These are phyloP conservation scores for Puccinia brachypodii DNA, from an alignment of 1,284 basidiomycete species.

Conservation along the genomic window DNA sequence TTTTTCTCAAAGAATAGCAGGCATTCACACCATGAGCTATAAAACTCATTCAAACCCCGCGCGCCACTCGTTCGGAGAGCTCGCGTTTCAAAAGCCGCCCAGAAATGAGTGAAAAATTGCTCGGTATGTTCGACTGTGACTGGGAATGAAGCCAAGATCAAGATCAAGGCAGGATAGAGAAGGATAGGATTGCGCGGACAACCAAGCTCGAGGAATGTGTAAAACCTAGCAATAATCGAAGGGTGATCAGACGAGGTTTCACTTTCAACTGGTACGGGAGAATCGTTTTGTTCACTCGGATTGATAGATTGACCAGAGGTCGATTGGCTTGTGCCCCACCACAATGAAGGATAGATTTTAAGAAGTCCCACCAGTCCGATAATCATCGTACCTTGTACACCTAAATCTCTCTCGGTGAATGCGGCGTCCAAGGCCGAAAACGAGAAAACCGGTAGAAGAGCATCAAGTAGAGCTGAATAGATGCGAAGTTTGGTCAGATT, in stretches of 20 bases:
- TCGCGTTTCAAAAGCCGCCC: slow-evolving; percentile 28
- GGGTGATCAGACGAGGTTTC: neutral
- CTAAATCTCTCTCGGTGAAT: slow-evolving; percentile 21
- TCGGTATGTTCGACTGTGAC: slow-evolving; percentile 6
- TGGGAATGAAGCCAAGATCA: slow-evolving; percentile 33
- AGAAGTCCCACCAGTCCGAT: slow-evolving; percentile 32
- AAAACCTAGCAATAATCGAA: slow-evolving; percentile 16
- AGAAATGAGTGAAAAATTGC: slow-evolving; percentile 37
- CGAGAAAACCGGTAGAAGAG: slow-evolving; percentile 19
- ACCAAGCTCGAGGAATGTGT: slow-evolving; percentile 25
- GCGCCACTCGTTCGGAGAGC: slow-evolving; percentile 26
- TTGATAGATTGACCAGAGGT: neutral
- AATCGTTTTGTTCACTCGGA: neutral
- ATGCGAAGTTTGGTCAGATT: slow-evolving; percentile 6
- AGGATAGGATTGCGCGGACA: slow-evolving; percentile 39
- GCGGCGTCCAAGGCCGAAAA: slow-evolving; percentile 21
- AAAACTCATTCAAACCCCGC: slow-evolving; percentile 22
- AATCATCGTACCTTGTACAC: slow-evolving; percentile 44
- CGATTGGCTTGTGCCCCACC: neutral
- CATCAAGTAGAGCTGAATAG: slow-evolving; percentile 32
- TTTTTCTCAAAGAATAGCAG: slow-evolving; percentile 31
- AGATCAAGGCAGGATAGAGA: slow-evolving; percentile 45
- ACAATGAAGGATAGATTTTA: slow-evolving; percentile 20
- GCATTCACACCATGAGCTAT: slow-evolving; percentile 31
- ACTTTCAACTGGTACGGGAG: neutral